Evolutionary conservation across 345 rosid species (phyloP).

Genomic region (Camelina sativa): DNA sequence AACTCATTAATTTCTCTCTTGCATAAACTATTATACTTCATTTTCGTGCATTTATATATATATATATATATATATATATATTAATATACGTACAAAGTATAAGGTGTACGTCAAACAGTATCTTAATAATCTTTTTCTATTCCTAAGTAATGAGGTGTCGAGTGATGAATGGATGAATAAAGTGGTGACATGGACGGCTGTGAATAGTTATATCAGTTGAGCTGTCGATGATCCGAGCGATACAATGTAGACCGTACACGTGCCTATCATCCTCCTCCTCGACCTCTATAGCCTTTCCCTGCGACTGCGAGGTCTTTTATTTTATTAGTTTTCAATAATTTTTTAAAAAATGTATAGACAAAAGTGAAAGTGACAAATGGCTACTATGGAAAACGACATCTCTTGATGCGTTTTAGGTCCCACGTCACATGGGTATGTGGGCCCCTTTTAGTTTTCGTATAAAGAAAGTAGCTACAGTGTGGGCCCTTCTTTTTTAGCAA

Average conservation of each 20-base stretch:
- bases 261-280: conserved; percentile 20
- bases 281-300: conserved; percentile 26
- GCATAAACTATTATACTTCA: too few species aligned
- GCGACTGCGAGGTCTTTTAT: conserved; percentile 17
- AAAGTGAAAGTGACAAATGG: conserved; percentile 47
- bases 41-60: too few species aligned
- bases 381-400: conserved; percentile 45
- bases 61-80: too few species aligned
- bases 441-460: conserved; percentile 38
- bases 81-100: too few species aligned
- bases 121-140: too few species aligned
- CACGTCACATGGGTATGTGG: conserved; percentile 50
- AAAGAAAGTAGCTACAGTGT: conserved; percentile 44
- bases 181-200: conserved; percentile 38
- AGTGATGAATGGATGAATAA: conserved; percentile 14
- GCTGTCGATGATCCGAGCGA: conserved; percentile 36
- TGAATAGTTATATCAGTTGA: conserved; percentile 26
- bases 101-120: too few species aligned
- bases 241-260: conserved; percentile 37
- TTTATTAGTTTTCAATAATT: neutral
- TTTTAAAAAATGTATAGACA: neutral
- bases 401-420: conserved; percentile 49
- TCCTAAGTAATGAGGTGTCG: conserved; percentile 18
- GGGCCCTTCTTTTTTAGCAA: conserved; percentile 13
- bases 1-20: too few species aligned